Evolutionary conservation across 169 alveolate genomes (phyloP).

Genomic region (Cryptosporidium felis): DNA sequence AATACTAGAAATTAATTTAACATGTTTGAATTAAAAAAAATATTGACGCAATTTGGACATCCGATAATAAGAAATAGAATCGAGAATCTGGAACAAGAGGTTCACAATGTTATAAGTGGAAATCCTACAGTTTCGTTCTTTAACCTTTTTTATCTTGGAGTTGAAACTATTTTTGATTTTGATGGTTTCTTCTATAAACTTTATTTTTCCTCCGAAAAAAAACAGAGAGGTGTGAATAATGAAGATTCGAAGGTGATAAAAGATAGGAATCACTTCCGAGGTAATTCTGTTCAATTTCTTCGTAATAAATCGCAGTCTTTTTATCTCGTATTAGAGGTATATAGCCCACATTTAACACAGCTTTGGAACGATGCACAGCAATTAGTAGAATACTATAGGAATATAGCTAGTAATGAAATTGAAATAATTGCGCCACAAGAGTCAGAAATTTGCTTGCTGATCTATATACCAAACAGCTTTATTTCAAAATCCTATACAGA

Average conservation of each 20-base stretch:
- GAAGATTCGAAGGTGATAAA: background rate
- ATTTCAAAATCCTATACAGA: background rate
- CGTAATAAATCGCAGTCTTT: too few relatives aligned
- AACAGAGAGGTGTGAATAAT: background rate
- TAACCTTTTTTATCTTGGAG: background rate
- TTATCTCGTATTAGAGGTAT: conserved; percentile 11
- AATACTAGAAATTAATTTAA: background rate
- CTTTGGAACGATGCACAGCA: conserved; percentile 69
- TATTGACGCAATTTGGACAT: conserved; percentile 4
- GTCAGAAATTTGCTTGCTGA: background rate
- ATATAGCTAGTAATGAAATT: background rate
- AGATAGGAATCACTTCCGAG: background rate
- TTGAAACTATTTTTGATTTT: conserved; percentile 19
- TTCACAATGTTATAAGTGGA: background rate
- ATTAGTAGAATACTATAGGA: conserved; percentile 35
- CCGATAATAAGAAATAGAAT: conserved; percentile 35
- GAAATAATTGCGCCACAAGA: background rate
- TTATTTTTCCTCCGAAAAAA: background rate
- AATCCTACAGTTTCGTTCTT: background rate
- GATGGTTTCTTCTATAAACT: conserved; percentile 39
- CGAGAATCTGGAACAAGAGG: background rate
- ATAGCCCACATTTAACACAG: background rate
- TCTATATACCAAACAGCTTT: conserved; percentile 10
- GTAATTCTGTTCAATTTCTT: background rate
- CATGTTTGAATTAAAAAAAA: conserved; percentile 27